These are phyloP conservation scores for Ascochyta pisi DNA, from an alignment of 2,329 filamentous ascomycete species.

Conservation along the genomic window DNA sequence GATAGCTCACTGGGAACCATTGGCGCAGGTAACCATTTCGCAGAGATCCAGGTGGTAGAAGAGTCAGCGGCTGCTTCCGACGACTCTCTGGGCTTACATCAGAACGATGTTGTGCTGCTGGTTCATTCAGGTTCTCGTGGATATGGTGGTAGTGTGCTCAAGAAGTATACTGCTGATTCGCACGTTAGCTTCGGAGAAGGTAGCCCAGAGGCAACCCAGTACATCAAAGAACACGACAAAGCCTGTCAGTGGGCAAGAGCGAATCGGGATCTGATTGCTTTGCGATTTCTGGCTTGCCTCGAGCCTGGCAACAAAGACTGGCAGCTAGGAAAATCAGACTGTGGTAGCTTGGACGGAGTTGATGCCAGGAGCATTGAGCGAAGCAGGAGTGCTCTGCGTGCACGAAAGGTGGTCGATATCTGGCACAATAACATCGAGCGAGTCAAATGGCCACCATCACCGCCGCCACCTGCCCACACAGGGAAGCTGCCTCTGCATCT, in stretches of 20 bases:
- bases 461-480: constrained; percentile 1
- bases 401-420: constrained; percentile 46
- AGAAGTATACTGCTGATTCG: constrained; percentile 33
- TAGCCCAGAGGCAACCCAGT: constrained; percentile 33
- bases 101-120: constrained; percentile 46
- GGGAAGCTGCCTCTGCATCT: background rate
- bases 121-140: constrained; percentile 50
- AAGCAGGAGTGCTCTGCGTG: constrained; percentile 28
- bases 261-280: constrained; percentile 50
- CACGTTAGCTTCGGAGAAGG: constrained; percentile 35
- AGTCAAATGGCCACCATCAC: constrained; percentile 40
- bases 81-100: constrained; percentile 20
- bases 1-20: constrained; percentile 47
- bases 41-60: constrained; percentile 50
- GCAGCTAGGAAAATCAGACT: constrained; percentile 20
- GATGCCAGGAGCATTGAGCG: constrained; percentile 17
- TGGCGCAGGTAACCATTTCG: constrained; percentile 50
- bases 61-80: constrained; percentile 14
- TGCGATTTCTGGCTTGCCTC: constrained; percentile 47
- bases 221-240: constrained; percentile 45
- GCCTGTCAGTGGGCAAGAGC: constrained; percentile 49
- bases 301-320: constrained; percentile 42
- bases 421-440: constrained; percentile 49
- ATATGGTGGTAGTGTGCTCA: constrained; percentile 46
- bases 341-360: background rate